Conservation (phyloP, 768 basidiomycete genomes). For the Suillus cothurnatus region DNA sequence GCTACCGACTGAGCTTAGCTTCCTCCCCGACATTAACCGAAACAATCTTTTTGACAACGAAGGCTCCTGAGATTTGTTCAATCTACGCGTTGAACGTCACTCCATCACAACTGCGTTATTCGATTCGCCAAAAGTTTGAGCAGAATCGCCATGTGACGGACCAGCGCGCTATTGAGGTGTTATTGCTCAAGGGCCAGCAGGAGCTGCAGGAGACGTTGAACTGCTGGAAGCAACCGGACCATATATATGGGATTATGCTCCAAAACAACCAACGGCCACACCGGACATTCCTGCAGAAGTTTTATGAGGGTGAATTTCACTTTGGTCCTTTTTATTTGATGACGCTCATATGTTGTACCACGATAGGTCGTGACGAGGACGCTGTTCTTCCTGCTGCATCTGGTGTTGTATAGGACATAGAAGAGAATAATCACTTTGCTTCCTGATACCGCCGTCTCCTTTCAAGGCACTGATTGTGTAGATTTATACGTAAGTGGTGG, state of each 20-base stretch:
- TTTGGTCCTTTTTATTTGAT: background rate
- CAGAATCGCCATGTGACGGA: slow-evolving; percentile 82
- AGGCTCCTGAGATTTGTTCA: slow-evolving; percentile 91
- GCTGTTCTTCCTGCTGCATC: slow-evolving; percentile 70
- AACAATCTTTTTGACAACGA: slow-evolving; percentile 9
- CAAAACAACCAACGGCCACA: slow-evolving; percentile 46
- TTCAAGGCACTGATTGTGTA: background rate
- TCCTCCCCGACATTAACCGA: slow-evolving; percentile 8
- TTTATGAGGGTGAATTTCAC: slow-evolving; percentile 69
- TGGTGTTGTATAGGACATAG: slow-evolving; percentile 29
- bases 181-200: slow-evolving; percentile 80
- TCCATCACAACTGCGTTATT: slow-evolving; percentile 74
- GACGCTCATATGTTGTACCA: background rate
- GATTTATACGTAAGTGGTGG: background rate
- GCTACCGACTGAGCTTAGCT: slow-evolving; percentile 7
- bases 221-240: slow-evolving; percentile 88
- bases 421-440: background rate
- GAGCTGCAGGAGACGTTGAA: slow-evolving; percentile 97
- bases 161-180: slow-evolving; percentile 78
- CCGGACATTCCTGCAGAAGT: slow-evolving; percentile 78
- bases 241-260: slow-evolving; percentile 72
- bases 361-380: slow-evolving; percentile 74
- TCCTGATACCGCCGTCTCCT: background rate
- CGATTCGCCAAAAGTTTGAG: slow-evolving; percentile 87
- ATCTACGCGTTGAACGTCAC: slow-evolving; percentile 84